A percentile compares a stretch with the other conserved stretches of the same genome.
phyloP scores from a whole-genome alignment of 805 yeast species.

The Kodamaea leandrae region DNA sequence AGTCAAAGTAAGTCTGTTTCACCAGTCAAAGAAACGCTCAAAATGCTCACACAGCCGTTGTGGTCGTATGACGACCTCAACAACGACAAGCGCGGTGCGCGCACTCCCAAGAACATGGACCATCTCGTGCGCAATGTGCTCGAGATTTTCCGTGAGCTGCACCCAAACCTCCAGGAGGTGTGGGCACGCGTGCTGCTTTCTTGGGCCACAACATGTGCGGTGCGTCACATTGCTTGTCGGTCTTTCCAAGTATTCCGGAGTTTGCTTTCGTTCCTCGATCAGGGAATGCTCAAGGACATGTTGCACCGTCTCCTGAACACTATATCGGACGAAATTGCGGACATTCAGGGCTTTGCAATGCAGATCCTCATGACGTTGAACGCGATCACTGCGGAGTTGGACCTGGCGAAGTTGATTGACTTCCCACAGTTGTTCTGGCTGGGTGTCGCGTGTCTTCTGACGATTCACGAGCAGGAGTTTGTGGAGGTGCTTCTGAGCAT shows the following conservation, averaged over 20 bases:
- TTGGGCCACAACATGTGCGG: conserved; percentile 98
- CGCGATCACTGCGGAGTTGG: conserved; percentile 84
- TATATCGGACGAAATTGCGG: conserved; percentile 81
- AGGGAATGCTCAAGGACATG: conserved; percentile 89
- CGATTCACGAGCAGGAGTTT: conserved; percentile 90
- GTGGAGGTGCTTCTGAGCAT: conserved; percentile 81
- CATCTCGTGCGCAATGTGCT: conserved; percentile 60
- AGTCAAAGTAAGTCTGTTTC: not conserved
- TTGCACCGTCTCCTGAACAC: conserved; percentile 90
- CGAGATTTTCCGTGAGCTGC: conserved; percentile 48
- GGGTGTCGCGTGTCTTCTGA: conserved; percentile 83
- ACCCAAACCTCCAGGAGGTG: conserved; percentile 60
- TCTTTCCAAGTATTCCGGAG: conserved; percentile 93
- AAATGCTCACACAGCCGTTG: conserved; percentile 44
- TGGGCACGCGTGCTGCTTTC: conserved; percentile 83
- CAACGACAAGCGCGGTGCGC: conserved; percentile 69
- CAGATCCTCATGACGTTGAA: conserved; percentile 95
- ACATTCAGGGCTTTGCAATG: conserved; percentile 95
- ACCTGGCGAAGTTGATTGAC: conserved; percentile 71
- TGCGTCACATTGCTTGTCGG: conserved; percentile 93
- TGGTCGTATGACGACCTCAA: conserved; percentile 90
- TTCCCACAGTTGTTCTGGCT: conserved; percentile 97
- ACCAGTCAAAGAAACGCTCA: conserved; percentile 43
- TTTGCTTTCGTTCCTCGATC: conserved; percentile 75
- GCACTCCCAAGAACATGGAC: conserved; percentile 87